Base-by-base conservation (phyloP, 2,329 filamentous ascomycete genomes). In the Helotiales sp. region DNA sequence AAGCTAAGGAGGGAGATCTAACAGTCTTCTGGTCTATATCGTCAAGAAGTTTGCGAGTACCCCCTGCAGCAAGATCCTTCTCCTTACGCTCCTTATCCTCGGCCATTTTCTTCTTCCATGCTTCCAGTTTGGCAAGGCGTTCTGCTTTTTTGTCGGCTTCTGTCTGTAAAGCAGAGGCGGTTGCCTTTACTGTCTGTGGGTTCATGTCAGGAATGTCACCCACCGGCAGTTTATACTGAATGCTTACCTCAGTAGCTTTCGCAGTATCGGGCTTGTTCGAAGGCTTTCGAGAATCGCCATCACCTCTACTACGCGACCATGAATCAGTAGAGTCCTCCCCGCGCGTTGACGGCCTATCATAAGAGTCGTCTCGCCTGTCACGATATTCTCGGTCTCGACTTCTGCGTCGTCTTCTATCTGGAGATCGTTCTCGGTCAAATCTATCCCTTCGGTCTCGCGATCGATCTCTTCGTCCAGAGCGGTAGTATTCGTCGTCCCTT, bases 71-170 rank as follows among this genome's bases (percentile, higher is more conserved):
- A 44, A 86, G 81, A 67, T 89, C 84, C 68, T 85, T 86, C 70
- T 89, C 84, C 71, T 90, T 90, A 62, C 82, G 83, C 66, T 88
- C 87, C 66, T 88, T 87, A 70, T 86, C 85, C 63, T 91, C 89
- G 5, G 80, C 80, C 71, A 91, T 88, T 75, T 93, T 93, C 74
- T 91, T 89, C 76, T 96, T 96, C 93, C 92, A 96, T 57, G 90
- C 90, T 72, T 93, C 90, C 27, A 96, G 76, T 71, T 91, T 93
- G 27, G 90, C 90, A 42, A 92, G 79, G 62, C 90, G 81, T 72
- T 93, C 90, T 50, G 88, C 89, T 72, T 93, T 91, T 70, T 89
- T 91, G 50, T 91, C 86, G 60, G 85, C 83, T 67, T 91, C 89
- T 29, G 83, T 79, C 67, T 85, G 85, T 17, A 75, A 74, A 44